Evolutionary conservation across 192 early-diverging fungal genomes (phyloP), one percentile per base, ranked within the genome.

Genomic region (Phlyctochytrium bullatum): DNA sequence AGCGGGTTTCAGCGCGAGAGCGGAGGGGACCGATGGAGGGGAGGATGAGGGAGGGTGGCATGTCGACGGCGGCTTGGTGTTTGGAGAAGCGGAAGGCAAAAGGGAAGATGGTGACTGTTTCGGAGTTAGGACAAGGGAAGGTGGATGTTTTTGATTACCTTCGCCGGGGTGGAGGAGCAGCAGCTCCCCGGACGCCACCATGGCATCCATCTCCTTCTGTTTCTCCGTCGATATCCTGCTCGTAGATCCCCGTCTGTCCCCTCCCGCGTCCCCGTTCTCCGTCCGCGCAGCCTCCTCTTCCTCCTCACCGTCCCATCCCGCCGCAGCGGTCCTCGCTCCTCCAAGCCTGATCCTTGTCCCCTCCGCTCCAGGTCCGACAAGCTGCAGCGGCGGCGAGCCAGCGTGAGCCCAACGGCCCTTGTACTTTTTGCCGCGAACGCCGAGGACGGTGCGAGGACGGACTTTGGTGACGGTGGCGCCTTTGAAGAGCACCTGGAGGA

Each of bases 41-140:
- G 6, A 71, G 52, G 31, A 71, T 64, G 16, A 71, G 16, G 17
- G 69, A 71, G 3, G 61, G 25, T 2, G 69, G 69, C n/a, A 71
- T 57, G 33, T 71, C 62, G 2, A 10, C 6, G 16, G 63, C 31
- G 3, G 62, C 60, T 59, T 71, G 61, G 35, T 71, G 62, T 58
- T 64, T 71, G 40, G 61, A 28, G 24, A 64, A 4, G 10, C 69
- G 61, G 34, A 71, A 71, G 23, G 58, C 62, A 47, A 71, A 71
- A 12, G 69, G 69, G 10, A 71, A 29, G 6, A 63, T 54, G 16
- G 10, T 3, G 47, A 64, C 35, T 58, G 47, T n/a, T n/a, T n/a
- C n/a, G n/a, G n/a, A n/a, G n/a, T n/a, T n/a, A n/a, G n/a, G n/a
- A n/a, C n/a, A n/a, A n/a, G n/a, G n/a, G n/a, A n/a, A n/a, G n/a